Evolutionary conservation across 768 basidiomycete species (phyloP).

Genomic region (Chiua virens): DNA sequence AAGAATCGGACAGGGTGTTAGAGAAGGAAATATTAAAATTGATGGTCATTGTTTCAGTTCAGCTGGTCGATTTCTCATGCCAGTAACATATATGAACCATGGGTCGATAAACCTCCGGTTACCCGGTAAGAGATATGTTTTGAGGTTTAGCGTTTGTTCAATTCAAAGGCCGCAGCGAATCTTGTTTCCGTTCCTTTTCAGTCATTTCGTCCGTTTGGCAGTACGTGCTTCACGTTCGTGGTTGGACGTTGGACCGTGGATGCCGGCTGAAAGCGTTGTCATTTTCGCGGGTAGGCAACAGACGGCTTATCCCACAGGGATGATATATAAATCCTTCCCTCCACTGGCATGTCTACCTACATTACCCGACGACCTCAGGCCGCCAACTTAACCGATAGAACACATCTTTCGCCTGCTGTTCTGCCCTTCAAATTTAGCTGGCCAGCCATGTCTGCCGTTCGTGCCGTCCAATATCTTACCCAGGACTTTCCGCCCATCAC

Average conservation of each 20-base stretch:
- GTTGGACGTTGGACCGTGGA: conserved; percentile 18
- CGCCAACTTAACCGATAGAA: conserved; percentile 6
- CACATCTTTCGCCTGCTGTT: not conserved
- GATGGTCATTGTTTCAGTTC: conserved; percentile 16
- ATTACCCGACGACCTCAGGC: conserved; percentile 12
- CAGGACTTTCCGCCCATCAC: conserved; percentile 46
- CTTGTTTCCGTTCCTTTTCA: conserved; percentile 17
- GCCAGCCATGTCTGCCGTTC: conserved; percentile 10
- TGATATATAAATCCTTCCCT: conserved; percentile 28
- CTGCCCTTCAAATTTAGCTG: not conserved
- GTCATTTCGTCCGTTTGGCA: conserved; percentile 1
- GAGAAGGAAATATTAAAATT: conserved; percentile 2
- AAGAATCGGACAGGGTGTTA: conserved; percentile 16
- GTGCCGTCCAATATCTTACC: conserved; percentile 15
- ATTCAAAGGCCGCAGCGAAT: conserved; percentile 13
- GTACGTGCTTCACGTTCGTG: conserved; percentile 11
- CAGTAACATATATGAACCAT: conserved; percentile 6
- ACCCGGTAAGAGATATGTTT: not conserved
- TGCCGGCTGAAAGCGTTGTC: conserved; percentile 20
- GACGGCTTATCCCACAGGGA: conserved; percentile 21
- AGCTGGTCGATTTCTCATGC: conserved; percentile 15
- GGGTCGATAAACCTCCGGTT: too few species aligned
- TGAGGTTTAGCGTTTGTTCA: conserved; percentile 5
- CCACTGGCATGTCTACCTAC: conserved; percentile 15
- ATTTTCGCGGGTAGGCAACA: conserved; percentile 15